Base-by-base conservation (phyloP, 169 alveolate genomes). In the Plasmodium yoelii region DNA sequence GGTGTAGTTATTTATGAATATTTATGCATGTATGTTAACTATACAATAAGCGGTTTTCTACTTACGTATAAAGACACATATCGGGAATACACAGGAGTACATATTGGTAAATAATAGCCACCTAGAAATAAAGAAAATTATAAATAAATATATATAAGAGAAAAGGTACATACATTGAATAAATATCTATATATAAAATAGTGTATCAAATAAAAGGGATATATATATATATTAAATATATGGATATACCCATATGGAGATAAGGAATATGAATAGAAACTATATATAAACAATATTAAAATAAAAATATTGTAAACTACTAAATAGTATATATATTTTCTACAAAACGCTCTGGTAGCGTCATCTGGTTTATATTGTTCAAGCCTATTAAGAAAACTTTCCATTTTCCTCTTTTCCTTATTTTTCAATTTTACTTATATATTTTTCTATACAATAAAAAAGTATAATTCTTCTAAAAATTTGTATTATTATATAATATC, bases 281-380 rank as follows among this genome's bases (percentile, higher is more conserved):
- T 63, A 67, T 75, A 75, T 18, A 75, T 75, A 67, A 61, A 68
- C 24, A 75, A 55, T 64, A 75, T 60, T 63, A 75, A 63, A 47
- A 75, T 65, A 63, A 57, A 75, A 51, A 63, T 63, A 63, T 65
- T 75, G 46, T 75, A 75, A 75, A 75, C 63, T 5, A 56, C 7
- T 13, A 75, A 44, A 47, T 63, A 75, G 47, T 46, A 75, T 8
- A 75, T 75, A 15, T 75, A 75, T 53, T 63, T 75, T 55, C 73
- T 75, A 22, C 88, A 75, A 26, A 46, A 63, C n/a, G 24, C 57
- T 75, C 64, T 75, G 10, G 75, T 75, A 63, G 63, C 26, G 34
- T 61, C 88, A 56, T 75, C 75, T 49, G 88, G 88, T 42, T 75
- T 28, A 57, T 75, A 75, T 9, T 61, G 88, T 64, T 75, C 88